Percentiles rank a stretch among this genome's conserved stretches.
Evolutionary conservation across 75 land plant genomes (phyloP).

Genomic region (Picea glauca): DNA sequence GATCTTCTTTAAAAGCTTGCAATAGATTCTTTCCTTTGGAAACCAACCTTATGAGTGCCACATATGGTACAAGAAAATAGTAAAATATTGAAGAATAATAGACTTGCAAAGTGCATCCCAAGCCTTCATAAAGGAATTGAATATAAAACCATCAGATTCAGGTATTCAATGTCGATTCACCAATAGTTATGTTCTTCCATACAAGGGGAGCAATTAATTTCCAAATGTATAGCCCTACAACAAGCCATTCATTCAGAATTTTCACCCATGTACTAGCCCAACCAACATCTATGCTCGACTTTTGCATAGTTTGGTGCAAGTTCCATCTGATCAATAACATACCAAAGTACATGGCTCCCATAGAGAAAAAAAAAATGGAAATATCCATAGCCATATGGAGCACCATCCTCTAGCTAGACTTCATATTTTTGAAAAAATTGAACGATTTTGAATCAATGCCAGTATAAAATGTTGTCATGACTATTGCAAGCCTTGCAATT

Average conservation of each 20-base stretch:
- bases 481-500: no score
- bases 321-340: constrained; percentile 95
- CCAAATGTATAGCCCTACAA: constrained; percentile 21
- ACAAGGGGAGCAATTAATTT: constrained; percentile 60
- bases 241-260: neutral
- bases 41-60: neutral
- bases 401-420: constrained; percentile 49
- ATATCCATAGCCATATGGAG: constrained; percentile 96
- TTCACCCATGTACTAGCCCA: no score
- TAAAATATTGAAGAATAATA: neutral
- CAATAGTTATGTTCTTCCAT: constrained; percentile 26
- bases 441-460: no score
- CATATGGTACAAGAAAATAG: neutral
- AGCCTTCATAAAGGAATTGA: neutral
- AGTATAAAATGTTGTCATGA: no score
- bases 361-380: constrained; percentile 97
- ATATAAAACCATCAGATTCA: neutral
- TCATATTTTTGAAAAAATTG: constrained; percentile 44
- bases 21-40: neutral
- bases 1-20: neutral
- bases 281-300: constrained; percentile 22
- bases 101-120: neutral
- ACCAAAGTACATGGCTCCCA: constrained; percentile 95
- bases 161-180: neutral
- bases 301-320: constrained; percentile 64